A percentile compares a stretch with the other conserved stretches of the same genome.
Conservation (phyloP, 2,329 filamentous ascomycete species). For the Teratosphaeria pseudoeucalypti region DNA sequence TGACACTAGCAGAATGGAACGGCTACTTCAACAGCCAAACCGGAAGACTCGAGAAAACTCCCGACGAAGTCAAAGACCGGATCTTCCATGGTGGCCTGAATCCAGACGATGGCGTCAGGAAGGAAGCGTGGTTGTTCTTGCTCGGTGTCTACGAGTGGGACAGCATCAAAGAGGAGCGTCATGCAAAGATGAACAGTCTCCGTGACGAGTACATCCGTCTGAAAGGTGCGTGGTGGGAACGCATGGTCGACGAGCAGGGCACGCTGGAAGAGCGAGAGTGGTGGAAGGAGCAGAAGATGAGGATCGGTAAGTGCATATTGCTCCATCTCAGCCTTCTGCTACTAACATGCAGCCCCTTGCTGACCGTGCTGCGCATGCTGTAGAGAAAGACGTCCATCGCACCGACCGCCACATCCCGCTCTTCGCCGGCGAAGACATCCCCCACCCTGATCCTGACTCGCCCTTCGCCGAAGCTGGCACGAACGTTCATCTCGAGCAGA, state of each 20-base stretch:
- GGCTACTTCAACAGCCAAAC: constrained; percentile 69
- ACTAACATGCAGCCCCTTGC: constrained; percentile 20
- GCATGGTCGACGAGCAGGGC: constrained; percentile 70
- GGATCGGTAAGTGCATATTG: constrained; percentile 63
- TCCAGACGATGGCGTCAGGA: constrained; percentile 79
- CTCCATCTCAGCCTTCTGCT: constrained; percentile 7
- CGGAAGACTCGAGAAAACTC: constrained; percentile 66
- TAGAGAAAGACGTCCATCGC: constrained; percentile 97
- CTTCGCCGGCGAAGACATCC: constrained; percentile 91
- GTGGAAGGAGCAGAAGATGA: constrained; percentile 88
- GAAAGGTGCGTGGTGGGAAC: constrained; percentile 94
- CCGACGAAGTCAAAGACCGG: constrained; percentile 92
- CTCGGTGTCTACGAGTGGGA: constrained; percentile 91
- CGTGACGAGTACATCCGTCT: constrained; percentile 89
- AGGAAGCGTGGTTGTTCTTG: constrained; percentile 93
- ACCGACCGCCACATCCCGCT: constrained; percentile 93
- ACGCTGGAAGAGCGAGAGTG: constrained; percentile 78
- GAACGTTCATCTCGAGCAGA: constrained; percentile 94
- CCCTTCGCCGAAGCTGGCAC: constrained; percentile 88
- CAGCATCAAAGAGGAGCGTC: constrained; percentile 74
- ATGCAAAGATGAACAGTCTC: constrained; percentile 70
- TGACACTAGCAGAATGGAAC: constrained; percentile 83
- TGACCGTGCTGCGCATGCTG: constrained; percentile 40
- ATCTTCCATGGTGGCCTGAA: constrained; percentile 91
- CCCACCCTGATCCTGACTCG: constrained; percentile 90